Conservation (phyloP, 129 eudicot species). For the Escallonia rubra region DNA sequence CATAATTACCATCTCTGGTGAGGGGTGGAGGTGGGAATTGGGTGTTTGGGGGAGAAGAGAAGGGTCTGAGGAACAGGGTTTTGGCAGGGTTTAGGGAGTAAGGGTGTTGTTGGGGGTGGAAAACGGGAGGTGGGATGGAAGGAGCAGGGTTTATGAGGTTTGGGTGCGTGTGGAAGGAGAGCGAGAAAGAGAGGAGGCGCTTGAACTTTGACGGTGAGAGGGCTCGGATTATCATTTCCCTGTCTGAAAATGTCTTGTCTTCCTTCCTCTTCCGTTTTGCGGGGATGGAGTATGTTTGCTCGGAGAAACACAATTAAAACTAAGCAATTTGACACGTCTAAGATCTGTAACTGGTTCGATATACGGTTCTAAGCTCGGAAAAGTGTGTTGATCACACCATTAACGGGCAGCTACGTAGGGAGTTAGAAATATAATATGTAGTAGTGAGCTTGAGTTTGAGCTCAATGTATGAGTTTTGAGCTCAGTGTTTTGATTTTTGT, state of each 20-base stretch:
- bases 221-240: constrained; percentile 40
- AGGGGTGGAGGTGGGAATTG: constrained; percentile 18
- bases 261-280: too few relatives aligned
- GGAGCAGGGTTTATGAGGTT: background rate
- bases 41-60: constrained; percentile 35
- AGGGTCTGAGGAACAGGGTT: constrained; percentile 38
- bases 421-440: too few relatives aligned
- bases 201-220: constrained; percentile 49
- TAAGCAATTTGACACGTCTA: too few relatives aligned
- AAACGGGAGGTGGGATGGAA: constrained; percentile 31
- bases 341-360: too few relatives aligned
- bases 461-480: too few relatives aligned
- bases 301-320: too few relatives aligned
- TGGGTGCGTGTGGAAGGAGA: constrained; percentile 34
- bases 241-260: background rate
- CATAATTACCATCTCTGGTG: constrained; percentile 81
- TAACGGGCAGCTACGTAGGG: too few relatives aligned
- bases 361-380: too few relatives aligned
- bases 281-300: too few relatives aligned
- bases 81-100: constrained; percentile 47
- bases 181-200: constrained; percentile 33
- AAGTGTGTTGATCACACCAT: too few relatives aligned
- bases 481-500: too few relatives aligned
- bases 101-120: constrained; percentile 13
- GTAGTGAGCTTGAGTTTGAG: too few relatives aligned